These are phyloP conservation scores for Trichosanthes cucumerina DNA, from an alignment of 306 rosid species.

Conservation along the genomic window DNA sequence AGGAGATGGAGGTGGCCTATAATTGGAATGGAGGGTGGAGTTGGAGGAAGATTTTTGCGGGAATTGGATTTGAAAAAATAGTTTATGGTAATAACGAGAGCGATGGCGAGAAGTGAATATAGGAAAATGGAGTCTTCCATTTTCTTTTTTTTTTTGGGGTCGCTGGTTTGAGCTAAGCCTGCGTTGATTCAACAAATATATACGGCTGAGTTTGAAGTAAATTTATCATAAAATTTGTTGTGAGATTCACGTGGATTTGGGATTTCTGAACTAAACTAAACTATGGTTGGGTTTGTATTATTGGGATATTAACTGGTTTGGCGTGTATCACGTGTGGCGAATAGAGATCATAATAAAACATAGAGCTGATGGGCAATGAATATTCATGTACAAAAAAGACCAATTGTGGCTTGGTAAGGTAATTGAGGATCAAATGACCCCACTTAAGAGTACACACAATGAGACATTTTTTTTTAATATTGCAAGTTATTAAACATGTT, in stretches of 20 bases:
- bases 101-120: background rate
- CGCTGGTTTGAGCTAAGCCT: background rate
- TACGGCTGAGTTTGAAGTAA: background rate
- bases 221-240: too few species aligned
- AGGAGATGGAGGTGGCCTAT: conserved; percentile 32
- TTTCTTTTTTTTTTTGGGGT: too few species aligned
- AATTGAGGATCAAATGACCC: too few species aligned
- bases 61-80: background rate
- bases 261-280: too few species aligned
- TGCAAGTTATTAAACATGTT: too few species aligned
- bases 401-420: too few species aligned
- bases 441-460: too few species aligned
- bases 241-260: background rate
- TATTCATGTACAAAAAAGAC: too few species aligned
- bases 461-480: too few species aligned
- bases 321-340: background rate
- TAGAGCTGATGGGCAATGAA: too few species aligned
- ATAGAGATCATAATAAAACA: background rate
- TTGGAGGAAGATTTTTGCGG: conserved; percentile 19
- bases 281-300: too few species aligned
- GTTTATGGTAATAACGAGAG: background rate
- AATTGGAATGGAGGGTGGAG: conserved; percentile 20
- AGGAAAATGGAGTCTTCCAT: background rate
- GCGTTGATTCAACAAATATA: background rate
- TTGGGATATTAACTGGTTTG: background rate